These are phyloP conservation scores for Puccinia polysora DNA, from an alignment of 1,284 basidiomycete genomes.

Conservation along the genomic window DNA sequence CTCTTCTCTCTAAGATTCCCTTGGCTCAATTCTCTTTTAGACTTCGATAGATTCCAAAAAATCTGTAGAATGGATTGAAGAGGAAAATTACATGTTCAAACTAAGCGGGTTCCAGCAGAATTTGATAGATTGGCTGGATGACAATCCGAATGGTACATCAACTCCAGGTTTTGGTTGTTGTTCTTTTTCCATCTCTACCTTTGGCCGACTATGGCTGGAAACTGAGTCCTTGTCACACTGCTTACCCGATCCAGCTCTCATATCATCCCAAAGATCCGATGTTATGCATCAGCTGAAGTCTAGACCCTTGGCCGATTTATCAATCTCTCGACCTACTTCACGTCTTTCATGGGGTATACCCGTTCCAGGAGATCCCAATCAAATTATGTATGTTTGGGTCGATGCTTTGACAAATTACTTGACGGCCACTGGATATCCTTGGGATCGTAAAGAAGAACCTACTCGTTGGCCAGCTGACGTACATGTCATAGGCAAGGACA, in stretches of 20 bases:
- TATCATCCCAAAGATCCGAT: constrained; percentile 45
- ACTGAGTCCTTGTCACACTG: no score
- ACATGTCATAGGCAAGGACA: constrained; percentile 53
- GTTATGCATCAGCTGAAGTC: constrained; percentile 49
- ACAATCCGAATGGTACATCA: constrained; percentile 44
- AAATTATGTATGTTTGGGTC: constrained; percentile 53
- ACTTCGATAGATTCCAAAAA: constrained; percentile 51
- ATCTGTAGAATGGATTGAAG: constrained; percentile 52
- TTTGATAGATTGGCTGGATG: constrained; percentile 50
- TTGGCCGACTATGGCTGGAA: neutral
- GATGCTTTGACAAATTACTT: constrained; percentile 53
- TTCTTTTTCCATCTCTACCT: neutral
- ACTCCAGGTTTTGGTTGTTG: constrained; percentile 44
- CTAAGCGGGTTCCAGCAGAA: constrained; percentile 49
- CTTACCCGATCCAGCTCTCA: constrained; percentile 43
- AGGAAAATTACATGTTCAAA: constrained; percentile 53
- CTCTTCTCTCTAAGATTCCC: neutral
- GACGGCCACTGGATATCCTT: constrained; percentile 52
- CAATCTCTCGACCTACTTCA: constrained; percentile 50
- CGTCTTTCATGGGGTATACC: constrained; percentile 52
- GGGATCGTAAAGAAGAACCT: constrained; percentile 20
- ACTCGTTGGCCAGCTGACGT: constrained; percentile 51
- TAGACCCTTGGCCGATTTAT: constrained; percentile 49
- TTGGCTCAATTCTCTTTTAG: neutral
- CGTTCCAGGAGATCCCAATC: constrained; percentile 50